These are phyloP conservation scores for Williopsis jadinii DNA, from an alignment of 1,139 yeast genomes.

Conservation along the genomic window DNA sequence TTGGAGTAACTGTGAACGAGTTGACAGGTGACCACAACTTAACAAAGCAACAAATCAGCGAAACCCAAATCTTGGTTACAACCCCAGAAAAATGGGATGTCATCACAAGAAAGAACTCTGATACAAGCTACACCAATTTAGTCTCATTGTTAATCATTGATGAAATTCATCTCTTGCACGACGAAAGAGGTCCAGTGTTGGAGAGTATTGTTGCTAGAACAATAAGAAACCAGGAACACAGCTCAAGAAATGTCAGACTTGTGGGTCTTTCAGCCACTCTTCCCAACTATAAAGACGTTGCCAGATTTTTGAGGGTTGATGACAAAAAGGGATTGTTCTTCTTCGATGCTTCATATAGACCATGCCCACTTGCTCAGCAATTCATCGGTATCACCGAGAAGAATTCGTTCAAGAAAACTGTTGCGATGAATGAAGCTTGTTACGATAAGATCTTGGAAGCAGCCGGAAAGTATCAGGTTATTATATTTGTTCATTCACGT, in stretches of 20 bases:
- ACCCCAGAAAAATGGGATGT: slow-evolving; percentile 99
- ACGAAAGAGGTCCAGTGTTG: slow-evolving; percentile 90
- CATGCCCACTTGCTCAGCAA: slow-evolving; percentile 88
- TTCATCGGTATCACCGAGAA: slow-evolving; percentile 85
- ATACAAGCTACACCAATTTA: slow-evolving; percentile 51
- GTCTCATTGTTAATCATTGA: slow-evolving; percentile 80
- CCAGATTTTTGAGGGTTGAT: slow-evolving; percentile 68
- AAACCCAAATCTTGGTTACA: slow-evolving; percentile 81
- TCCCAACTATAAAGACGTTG: slow-evolving; percentile 88
- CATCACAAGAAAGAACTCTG: slow-evolving; percentile 73
- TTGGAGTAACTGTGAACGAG: slow-evolving; percentile 74
- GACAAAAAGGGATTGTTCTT: slow-evolving; percentile 44
- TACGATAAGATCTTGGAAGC: slow-evolving; percentile 74
- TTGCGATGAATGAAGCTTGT: slow-evolving; percentile 89
- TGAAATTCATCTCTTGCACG: slow-evolving; percentile 90
- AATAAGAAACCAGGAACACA: slow-evolving; percentile 40
- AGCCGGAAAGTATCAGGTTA: slow-evolving; percentile 64
- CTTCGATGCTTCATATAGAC: slow-evolving; percentile 80
- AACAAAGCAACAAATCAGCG: slow-evolving; percentile 67
- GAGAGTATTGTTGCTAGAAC: slow-evolving; percentile 84
- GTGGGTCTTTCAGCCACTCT: slow-evolving; percentile 92
- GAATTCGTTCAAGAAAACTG: slow-evolving; percentile 68
- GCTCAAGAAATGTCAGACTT: slow-evolving; percentile 47
- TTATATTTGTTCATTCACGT: slow-evolving; percentile 89
- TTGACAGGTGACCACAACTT: slow-evolving; percentile 86